These are phyloP conservation scores for Pelargonium fulgidum DNA, from an alignment of 441 rosid species.

Conservation along the genomic window DNA sequence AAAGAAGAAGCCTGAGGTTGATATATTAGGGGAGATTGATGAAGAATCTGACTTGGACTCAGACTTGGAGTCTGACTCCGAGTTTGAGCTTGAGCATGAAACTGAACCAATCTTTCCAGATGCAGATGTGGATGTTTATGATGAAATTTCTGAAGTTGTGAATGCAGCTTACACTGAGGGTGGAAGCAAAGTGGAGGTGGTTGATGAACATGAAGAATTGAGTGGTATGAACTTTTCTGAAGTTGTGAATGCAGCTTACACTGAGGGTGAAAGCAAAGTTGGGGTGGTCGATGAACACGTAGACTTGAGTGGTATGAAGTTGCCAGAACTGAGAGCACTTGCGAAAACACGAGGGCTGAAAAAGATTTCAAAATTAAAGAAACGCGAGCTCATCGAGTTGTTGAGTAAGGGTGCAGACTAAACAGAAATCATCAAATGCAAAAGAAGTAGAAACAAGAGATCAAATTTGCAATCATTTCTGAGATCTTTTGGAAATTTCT, in stretches of 20 bases:
- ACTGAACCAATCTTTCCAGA: slow-evolving; percentile 21
- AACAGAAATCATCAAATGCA: slow-evolving; percentile 12
- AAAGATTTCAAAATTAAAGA: slow-evolving; percentile 76
- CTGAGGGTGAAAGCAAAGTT: too few species aligned
- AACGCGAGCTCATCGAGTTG: slow-evolving; percentile 47
- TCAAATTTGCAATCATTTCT: background rate
- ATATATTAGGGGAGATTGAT: slow-evolving; percentile 30
- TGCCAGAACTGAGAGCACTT: slow-evolving; percentile 49
- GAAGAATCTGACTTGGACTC: slow-evolving; percentile 21
- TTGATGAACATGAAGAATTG: background rate
- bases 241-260: slow-evolving; percentile 22
- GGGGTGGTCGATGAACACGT: background rate
- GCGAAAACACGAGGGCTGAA: slow-evolving; percentile 68
- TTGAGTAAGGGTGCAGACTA: slow-evolving; percentile 32
- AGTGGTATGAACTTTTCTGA: slow-evolving; percentile 24
- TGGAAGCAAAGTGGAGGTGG: too few species aligned
- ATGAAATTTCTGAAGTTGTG: slow-evolving; percentile 33
- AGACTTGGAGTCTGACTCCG: slow-evolving; percentile 15
- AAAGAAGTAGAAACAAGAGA: slow-evolving; percentile 9
- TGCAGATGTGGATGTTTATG: slow-evolving; percentile 21
- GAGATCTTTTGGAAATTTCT: background rate
- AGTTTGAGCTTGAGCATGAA: slow-evolving; percentile 22
- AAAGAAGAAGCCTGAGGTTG: slow-evolving; percentile 25
- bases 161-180: background rate
- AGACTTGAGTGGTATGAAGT: background rate